phyloP scores from a whole-genome alignment of 2,329 filamentous ascomycete species.

The Cladosporium sp. region DNA sequence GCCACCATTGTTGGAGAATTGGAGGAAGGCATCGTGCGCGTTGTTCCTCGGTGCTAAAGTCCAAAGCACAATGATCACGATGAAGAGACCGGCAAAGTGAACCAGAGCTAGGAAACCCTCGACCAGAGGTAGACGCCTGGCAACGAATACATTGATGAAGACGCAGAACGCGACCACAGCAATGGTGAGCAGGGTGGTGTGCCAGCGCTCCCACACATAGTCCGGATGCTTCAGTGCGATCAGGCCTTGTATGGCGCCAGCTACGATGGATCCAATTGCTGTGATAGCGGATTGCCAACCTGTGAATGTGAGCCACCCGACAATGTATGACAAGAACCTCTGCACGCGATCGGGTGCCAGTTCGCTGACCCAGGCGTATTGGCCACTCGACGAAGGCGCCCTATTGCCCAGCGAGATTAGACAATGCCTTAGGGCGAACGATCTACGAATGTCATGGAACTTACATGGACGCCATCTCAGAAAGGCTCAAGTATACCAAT shows the following conservation, averaged over 20 bases:
- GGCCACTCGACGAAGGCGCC: constrained; percentile 15
- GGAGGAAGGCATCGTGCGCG: constrained; percentile 42
- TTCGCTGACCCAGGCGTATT: constrained; percentile 22
- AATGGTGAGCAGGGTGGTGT: constrained; percentile 47
- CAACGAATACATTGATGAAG: constrained; percentile 43
- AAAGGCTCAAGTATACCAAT: constrained; percentile 25
- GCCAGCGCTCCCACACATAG: constrained; percentile 35
- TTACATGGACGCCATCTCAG: constrained; percentile 33
- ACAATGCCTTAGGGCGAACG: too few species aligned
- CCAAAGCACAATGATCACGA: constrained; percentile 46
- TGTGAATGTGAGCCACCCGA: constrained; percentile 15
- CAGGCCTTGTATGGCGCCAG: constrained; percentile 29
- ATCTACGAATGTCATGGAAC: constrained; percentile 25
- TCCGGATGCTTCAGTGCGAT: constrained; percentile 27
- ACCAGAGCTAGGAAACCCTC: constrained; percentile 47
- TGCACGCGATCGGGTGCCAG: constrained; percentile 16
- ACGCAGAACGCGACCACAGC: constrained; percentile 36
- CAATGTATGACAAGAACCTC: constrained; percentile 16
- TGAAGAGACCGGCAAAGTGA: constrained; percentile 52
- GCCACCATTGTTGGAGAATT: constrained; percentile 44
- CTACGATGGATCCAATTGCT: constrained; percentile 23
- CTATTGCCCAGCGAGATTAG: constrained; percentile 10
- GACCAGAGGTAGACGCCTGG: constrained; percentile 41
- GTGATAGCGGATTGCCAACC: constrained; percentile 16
- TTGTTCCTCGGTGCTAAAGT: constrained; percentile 39